Conservation (phyloP, 2,329 filamentous ascomycete species). For the Paraconiothyrium brasiliense region DNA sequence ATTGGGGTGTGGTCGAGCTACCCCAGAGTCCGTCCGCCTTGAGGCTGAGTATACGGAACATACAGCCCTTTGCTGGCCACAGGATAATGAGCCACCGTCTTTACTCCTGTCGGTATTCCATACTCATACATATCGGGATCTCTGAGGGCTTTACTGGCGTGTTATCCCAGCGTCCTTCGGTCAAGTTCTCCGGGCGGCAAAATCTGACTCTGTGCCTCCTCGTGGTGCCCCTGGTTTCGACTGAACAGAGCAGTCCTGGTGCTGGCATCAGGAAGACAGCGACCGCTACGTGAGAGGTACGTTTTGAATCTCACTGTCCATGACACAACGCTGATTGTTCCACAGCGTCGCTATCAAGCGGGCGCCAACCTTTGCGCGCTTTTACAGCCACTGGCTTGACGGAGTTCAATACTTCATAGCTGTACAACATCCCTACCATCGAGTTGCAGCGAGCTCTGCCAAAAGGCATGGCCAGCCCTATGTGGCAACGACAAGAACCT, state of each 20-base stretch:
- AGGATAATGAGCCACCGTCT: background rate
- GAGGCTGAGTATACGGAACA: conserved; percentile 10
- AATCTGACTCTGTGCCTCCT: conserved; percentile 23
- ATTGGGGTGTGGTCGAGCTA: too few relatives aligned
- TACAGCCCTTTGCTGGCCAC: background rate
- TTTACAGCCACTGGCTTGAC: background rate
- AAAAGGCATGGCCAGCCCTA: background rate
- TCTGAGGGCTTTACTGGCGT: conserved; percentile 6
- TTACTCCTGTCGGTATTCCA: conserved; percentile 6
- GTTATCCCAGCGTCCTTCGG: conserved; percentile 5
- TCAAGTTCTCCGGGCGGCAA: conserved; percentile 12
- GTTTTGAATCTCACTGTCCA: background rate
- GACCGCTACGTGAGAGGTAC: background rate
- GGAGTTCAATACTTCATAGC: background rate
- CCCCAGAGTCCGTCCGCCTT: background rate
- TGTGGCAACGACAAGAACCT: background rate
- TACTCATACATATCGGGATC: conserved; percentile 7
- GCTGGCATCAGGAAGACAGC: background rate
- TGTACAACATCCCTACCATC: background rate
- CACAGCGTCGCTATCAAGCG: background rate
- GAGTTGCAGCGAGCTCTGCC: too few relatives aligned
- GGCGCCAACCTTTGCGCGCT: background rate
- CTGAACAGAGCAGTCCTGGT: conserved; percentile 22
- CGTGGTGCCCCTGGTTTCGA: conserved; percentile 22
- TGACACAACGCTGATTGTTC: background rate